phyloP scores from a whole-genome alignment of 2,329 filamentous ascomycete species.

The Nannizziopsis arthrosporioides region DNA sequence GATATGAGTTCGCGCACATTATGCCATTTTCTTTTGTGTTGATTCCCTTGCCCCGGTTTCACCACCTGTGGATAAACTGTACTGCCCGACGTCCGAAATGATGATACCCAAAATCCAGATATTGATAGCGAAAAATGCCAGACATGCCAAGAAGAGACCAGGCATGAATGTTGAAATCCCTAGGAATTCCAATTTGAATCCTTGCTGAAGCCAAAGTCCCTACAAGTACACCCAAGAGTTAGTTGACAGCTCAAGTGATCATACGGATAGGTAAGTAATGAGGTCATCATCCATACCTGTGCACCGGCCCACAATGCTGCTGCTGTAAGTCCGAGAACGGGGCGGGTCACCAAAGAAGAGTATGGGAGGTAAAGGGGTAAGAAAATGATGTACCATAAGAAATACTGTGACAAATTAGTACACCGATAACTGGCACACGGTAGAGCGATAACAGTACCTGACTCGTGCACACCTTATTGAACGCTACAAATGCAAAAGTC shows the following conservation, averaged over 20 bases:
- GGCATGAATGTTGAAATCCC: conserved; percentile 75
- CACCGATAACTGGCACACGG: too few species aligned
- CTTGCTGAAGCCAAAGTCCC: conserved; percentile 63
- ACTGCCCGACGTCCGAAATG: conserved; percentile 49
- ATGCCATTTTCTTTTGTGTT: background rate
- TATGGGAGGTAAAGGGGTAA: conserved; percentile 78
- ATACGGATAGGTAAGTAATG: background rate
- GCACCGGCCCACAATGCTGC: conserved; percentile 60
- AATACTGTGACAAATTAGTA: conserved; percentile 53
- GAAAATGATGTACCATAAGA: conserved; percentile 94
- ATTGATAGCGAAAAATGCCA: conserved; percentile 75
- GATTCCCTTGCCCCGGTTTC: background rate
- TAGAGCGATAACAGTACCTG: conserved; percentile 48
- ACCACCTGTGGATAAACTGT: background rate
- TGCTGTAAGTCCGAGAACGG: conserved; percentile 52
- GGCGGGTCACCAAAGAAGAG: conserved; percentile 57
- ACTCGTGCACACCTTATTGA: conserved; percentile 98
- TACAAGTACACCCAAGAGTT: conserved; percentile 15
- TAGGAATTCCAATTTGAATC: conserved; percentile 64
- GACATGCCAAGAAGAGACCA: conserved; percentile 63
- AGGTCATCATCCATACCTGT: conserved; percentile 42
- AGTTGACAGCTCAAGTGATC: background rate
- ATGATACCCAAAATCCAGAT: conserved; percentile 77
- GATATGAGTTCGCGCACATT: background rate
- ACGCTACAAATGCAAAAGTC: conserved; percentile 92